Conservation (phyloP, 2,329 filamentous ascomycete genomes). For the Colletotrichum horii region DNA sequence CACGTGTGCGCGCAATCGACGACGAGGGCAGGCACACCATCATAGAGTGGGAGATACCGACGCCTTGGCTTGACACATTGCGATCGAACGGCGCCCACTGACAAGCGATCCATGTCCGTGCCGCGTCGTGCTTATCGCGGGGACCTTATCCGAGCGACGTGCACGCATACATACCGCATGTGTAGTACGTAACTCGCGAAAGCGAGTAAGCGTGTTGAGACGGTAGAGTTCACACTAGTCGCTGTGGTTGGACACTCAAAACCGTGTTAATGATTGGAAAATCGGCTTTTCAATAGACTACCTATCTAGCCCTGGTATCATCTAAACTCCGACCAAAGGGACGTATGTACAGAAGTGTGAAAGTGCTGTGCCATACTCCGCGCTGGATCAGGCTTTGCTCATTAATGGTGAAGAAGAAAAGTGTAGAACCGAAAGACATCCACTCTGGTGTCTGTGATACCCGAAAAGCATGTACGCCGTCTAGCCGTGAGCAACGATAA, state of each 20-base stretch:
- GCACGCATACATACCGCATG: background rate
- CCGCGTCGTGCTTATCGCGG: background rate
- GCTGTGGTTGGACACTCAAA: background rate
- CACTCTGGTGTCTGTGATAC: background rate
- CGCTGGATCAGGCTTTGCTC: background rate
- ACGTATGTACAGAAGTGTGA: slow-evolving; percentile 2
- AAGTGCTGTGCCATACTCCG: background rate
- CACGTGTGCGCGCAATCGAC: background rate
- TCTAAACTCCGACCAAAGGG: background rate
- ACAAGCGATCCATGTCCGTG: background rate
- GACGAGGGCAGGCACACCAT: background rate
- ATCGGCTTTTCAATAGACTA: background rate
- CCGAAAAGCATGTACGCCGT: background rate
- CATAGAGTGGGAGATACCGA: background rate
- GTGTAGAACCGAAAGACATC: background rate
- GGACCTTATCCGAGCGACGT: background rate
- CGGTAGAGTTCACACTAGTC: background rate
- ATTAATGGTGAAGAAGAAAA: background rate
- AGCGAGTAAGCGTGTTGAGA: background rate
- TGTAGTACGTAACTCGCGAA: background rate
- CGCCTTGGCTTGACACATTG: background rate
- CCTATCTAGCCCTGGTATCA: slow-evolving; percentile 12
- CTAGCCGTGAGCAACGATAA: background rate
- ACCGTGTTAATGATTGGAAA: background rate
- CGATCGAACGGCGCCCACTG: background rate